Conservation (phyloP, 345 rosid species). For the Citrus maxima region DNA sequence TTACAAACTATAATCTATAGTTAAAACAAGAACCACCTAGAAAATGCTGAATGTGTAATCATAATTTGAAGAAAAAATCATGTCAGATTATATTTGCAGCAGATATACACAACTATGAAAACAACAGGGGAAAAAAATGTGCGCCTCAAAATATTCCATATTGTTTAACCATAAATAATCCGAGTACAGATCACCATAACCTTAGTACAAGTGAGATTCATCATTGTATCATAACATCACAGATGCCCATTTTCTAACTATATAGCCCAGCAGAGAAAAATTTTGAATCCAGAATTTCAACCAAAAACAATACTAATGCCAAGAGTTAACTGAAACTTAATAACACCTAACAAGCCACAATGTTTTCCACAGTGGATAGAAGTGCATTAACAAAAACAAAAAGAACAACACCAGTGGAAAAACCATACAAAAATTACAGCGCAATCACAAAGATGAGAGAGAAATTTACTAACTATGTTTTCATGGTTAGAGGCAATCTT, state of each 20-base stretch:
- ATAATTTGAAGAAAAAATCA: slow-evolving; percentile 11
- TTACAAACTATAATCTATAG: not conserved
- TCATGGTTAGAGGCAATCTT: slow-evolving; percentile 87
- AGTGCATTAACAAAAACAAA: not conserved
- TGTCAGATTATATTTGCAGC: not conserved
- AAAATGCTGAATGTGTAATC: not conserved
- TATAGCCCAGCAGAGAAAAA: not conserved
- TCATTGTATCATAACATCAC: not conserved
- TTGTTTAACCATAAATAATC: not conserved
- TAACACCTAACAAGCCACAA: not conserved
- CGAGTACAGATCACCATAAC: not conserved
- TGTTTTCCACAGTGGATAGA: not conserved
- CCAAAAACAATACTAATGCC: not conserved
- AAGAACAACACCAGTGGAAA: not conserved
- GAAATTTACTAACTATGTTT: slow-evolving; percentile 52
- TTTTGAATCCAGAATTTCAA: not conserved
- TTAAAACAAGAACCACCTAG: not conserved
- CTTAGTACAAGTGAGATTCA: not conserved
- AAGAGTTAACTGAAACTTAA: not conserved
- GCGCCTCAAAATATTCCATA: not conserved
- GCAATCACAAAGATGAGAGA: not conserved
- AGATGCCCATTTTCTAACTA: slow-evolving; percentile 8
- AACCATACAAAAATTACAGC: not conserved
- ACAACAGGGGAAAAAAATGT: not conserved
- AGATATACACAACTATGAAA: not conserved